Conservation (phyloP, 176 grass and related monocot genomes). For the Carex myosuroides region DNA sequence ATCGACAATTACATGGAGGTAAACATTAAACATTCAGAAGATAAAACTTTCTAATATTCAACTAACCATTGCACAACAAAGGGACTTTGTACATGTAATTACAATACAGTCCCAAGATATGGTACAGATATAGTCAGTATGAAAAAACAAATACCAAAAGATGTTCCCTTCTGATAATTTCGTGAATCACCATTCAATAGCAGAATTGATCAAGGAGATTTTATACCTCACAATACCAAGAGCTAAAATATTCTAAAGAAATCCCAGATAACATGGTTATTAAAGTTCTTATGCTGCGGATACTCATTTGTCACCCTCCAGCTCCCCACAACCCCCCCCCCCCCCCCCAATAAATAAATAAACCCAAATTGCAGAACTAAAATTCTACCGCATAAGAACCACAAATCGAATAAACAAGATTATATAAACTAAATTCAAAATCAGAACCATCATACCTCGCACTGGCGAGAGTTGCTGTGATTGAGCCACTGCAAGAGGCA, state of each 20-base stretch:
- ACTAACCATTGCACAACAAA: neutral
- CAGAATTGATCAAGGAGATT: neutral
- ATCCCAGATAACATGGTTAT: neutral
- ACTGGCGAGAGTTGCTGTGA: constrained; percentile 98
- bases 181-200: neutral
- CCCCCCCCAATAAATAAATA: no score
- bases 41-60: neutral
- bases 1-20: neutral
- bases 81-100: neutral
- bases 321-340: no score
- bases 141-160: neutral
- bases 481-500: constrained; percentile 99
- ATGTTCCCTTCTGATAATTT: neutral
- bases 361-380: no score
- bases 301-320: neutral
- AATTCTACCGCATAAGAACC: neutral
- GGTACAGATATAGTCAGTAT: neutral
- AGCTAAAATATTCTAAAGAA: neutral
- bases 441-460: constrained; percentile 50
- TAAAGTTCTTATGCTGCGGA: neutral
- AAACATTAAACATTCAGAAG: neutral
- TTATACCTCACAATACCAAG: neutral
- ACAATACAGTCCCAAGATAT: neutral
- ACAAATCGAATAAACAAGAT: neutral
- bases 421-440: neutral